Conservation (phyloP, 2,329 filamentous ascomycete genomes). For the Alternaria arborescens region DNA sequence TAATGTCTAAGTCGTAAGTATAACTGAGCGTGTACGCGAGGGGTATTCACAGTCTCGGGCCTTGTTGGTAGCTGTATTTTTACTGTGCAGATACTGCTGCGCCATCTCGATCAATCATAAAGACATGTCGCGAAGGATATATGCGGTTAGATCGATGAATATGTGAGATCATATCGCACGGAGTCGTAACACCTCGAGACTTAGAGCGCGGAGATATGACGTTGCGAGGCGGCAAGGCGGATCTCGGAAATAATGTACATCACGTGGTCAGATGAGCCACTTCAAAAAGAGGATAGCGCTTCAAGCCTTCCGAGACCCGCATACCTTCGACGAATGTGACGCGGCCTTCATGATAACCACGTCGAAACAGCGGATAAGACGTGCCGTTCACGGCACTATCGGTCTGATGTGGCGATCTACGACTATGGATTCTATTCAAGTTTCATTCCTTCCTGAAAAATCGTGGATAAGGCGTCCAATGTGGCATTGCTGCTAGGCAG, state of each 20-base stretch:
- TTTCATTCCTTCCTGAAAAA: background rate
- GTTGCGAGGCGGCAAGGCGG: background rate
- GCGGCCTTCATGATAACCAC: background rate
- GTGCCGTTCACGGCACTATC: background rate
- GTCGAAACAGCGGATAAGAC: background rate
- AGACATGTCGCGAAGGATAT: background rate
- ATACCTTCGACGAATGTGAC: background rate
- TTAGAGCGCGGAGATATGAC: background rate
- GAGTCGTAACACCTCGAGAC: background rate
- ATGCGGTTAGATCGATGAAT: background rate
- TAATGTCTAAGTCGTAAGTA: background rate
- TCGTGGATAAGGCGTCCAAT: conserved; percentile 1
- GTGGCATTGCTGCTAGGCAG: background rate
- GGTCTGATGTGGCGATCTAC: background rate
- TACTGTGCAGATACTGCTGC: background rate
- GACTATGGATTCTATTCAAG: background rate
- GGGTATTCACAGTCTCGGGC: background rate
- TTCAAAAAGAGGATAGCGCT: background rate
- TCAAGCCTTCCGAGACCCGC: background rate
- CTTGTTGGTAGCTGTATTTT: background rate
- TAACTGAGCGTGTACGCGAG: background rate
- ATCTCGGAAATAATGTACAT: background rate
- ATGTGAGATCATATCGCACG: background rate
- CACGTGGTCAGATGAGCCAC: background rate
- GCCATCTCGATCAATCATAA: background rate